Evolutionary conservation across 352 stramenopile genomes (phyloP).

Genomic region (Phytophthora megakarya): DNA sequence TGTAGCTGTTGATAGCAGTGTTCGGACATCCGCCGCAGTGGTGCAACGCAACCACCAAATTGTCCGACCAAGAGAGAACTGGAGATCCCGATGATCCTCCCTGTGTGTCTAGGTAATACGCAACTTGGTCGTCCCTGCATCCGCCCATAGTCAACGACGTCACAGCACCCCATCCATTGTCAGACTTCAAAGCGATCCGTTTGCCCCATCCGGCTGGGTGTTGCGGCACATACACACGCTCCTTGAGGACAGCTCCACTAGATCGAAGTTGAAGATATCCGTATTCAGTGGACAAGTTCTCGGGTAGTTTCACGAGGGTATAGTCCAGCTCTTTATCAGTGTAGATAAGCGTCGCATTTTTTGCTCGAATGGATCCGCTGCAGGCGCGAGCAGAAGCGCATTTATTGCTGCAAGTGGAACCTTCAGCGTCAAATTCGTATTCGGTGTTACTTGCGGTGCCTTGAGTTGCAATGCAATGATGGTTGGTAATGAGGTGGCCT

Average conservation of each 20-base stretch:
- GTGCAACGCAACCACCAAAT: conserved; percentile 68
- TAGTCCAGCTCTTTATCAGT: conserved; percentile 54
- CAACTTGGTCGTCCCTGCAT: conserved; percentile 60
- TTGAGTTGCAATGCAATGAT: conserved; percentile 69
- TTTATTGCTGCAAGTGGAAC: conserved; percentile 31
- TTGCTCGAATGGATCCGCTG: conserved; percentile 34
- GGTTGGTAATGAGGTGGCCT: conserved; percentile 77
- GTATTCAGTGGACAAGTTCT: conserved; percentile 45
- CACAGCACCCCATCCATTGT: conserved; percentile 44
- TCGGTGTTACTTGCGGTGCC: conserved; percentile 55
- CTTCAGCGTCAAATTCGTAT: conserved; percentile 67
- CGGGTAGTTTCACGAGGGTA: conserved; percentile 64
- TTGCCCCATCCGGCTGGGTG: conserved; percentile 72
- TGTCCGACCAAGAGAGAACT: conserved; percentile 60
- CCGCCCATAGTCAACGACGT: conserved; percentile 45
- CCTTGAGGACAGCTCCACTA: conserved; percentile 39
- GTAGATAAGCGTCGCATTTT: conserved; percentile 44
- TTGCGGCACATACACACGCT: conserved; percentile 64
- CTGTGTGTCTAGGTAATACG: conserved; percentile 73
- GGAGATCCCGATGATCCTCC: conserved; percentile 76
- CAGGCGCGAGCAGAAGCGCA: conserved; percentile 49
- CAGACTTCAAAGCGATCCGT: conserved; percentile 63
- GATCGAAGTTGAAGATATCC: conserved; percentile 61
- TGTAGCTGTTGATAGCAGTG: conserved; percentile 65
- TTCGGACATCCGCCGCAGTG: conserved; percentile 82